These are phyloP conservation scores for Quercus ilex DNA, from an alignment of 306 rosid genomes.

Conservation along the genomic window DNA sequence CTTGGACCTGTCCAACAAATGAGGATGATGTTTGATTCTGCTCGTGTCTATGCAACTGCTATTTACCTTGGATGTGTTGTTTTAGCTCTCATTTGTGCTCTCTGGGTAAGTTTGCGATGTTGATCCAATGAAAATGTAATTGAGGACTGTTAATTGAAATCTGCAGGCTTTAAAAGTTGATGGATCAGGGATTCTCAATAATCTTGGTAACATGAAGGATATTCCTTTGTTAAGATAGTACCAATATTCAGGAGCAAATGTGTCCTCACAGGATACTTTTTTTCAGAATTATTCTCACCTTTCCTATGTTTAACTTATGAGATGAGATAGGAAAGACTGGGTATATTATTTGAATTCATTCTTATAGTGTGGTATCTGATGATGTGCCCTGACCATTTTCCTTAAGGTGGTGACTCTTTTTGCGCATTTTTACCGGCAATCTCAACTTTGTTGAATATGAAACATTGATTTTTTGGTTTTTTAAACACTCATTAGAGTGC, in stretches of 20 bases:
- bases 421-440: not conserved
- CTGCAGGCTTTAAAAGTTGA: not conserved
- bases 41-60: conserved; percentile 72
- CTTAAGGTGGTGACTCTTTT: not conserved
- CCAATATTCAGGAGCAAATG: not conserved
- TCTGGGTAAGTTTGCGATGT: conserved; percentile 52
- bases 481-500: not conserved
- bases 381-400: not conserved
- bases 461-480: not conserved
- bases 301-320: not conserved
- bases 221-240: not conserved
- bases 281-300: not conserved
- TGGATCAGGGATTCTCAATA: not conserved
- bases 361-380: not conserved
- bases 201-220: not conserved
- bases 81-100: conserved; percentile 84
- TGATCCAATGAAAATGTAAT: not conserved
- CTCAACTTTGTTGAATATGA: not conserved
- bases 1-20: conserved; percentile 73
- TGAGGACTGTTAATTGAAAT: not conserved
- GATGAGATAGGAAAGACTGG: not conserved
- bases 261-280: not conserved
- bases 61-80: conserved; percentile 85
- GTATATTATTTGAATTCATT: not conserved
- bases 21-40: conserved; percentile 84